These are phyloP conservation scores for Diaporthe nobilis DNA, from an alignment of 2,329 filamentous ascomycete genomes.

Conservation along the genomic window DNA sequence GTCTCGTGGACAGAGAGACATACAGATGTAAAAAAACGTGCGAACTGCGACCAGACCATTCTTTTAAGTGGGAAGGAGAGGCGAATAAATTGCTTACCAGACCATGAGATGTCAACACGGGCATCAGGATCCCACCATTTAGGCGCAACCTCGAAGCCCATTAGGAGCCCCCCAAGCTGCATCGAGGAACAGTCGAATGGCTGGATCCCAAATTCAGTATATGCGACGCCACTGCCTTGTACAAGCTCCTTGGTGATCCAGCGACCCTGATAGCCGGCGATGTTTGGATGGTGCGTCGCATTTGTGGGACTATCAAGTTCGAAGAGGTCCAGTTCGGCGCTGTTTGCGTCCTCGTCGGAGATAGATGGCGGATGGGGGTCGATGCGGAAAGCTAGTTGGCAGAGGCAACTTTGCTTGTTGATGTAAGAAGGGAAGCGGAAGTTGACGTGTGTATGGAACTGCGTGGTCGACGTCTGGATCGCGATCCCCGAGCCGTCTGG, in stretches of 20 bases:
- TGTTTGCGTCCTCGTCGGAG: not conserved
- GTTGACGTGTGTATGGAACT: not conserved
- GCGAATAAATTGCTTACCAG: not conserved
- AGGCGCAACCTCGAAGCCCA: not conserved
- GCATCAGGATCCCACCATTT: slow-evolving; percentile 1
- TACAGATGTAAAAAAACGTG: too few species aligned
- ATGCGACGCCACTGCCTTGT: not conserved
- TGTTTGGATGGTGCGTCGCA: not conserved
- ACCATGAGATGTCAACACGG: not conserved
- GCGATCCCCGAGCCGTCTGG: not conserved
- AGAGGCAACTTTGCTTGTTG: not conserved
- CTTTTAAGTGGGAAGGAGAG: not conserved
- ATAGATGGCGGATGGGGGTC: fast-evolving
- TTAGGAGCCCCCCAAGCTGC: not conserved
- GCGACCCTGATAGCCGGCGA: not conserved
- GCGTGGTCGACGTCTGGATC: not conserved
- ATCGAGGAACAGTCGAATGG: not conserved
- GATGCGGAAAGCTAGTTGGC: not conserved
- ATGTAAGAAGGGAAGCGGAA: not conserved
- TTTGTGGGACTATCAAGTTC: not conserved
- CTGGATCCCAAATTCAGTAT: not conserved
- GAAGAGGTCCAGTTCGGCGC: not conserved
- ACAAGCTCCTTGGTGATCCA: not conserved
- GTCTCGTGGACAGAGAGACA: not conserved
- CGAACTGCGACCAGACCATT: too few species aligned